phyloP scores from a whole-genome alignment of 352 stramenopile genomes.

The Plasmopara halstedii region DNA sequence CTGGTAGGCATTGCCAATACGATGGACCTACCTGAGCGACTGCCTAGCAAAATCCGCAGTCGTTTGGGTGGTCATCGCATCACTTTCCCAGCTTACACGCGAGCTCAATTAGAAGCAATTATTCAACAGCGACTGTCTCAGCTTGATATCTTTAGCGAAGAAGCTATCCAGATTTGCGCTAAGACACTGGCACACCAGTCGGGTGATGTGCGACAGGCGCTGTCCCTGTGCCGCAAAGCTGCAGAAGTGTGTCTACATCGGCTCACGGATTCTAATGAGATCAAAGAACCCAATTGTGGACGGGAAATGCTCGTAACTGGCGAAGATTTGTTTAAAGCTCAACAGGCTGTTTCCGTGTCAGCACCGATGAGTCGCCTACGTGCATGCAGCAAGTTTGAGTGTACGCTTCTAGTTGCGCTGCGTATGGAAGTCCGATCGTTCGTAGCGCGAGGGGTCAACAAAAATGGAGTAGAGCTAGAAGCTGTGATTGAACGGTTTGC shows the following conservation, averaged over 20 bases:
- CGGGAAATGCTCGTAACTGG: constrained; percentile 31
- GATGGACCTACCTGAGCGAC: constrained; percentile 67
- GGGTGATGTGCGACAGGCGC: constrained; percentile 52
- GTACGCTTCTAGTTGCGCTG: constrained; percentile 58
- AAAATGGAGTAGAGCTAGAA: constrained; percentile 42
- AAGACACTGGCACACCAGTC: constrained; percentile 63
- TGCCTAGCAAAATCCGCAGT: constrained; percentile 63
- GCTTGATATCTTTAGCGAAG: constrained; percentile 50
- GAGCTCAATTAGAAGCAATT: constrained; percentile 55
- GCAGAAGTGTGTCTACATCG: constrained; percentile 47
- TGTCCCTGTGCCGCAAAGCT: constrained; percentile 62
- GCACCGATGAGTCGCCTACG: constrained; percentile 44
- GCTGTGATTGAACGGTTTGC: constrained; percentile 52
- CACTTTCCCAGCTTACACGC: constrained; percentile 60
- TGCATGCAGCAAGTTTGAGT: constrained; percentile 65
- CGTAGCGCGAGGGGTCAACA: constrained; percentile 15
- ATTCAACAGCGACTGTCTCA: constrained; percentile 49
- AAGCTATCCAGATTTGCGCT: constrained; percentile 55
- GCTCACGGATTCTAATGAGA: constrained; percentile 5
- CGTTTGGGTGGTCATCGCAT: constrained; percentile 56
- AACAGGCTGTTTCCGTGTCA: constrained; percentile 44
- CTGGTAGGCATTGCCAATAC: constrained; percentile 74
- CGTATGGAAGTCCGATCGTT: constrained; percentile 48
- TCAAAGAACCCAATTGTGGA: neutral
- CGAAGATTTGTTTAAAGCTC: constrained; percentile 47